Evolutionary conservation across 2,329 filamentous ascomycete species (phyloP).

Genomic region (Zymoseptoria brevis): DNA sequence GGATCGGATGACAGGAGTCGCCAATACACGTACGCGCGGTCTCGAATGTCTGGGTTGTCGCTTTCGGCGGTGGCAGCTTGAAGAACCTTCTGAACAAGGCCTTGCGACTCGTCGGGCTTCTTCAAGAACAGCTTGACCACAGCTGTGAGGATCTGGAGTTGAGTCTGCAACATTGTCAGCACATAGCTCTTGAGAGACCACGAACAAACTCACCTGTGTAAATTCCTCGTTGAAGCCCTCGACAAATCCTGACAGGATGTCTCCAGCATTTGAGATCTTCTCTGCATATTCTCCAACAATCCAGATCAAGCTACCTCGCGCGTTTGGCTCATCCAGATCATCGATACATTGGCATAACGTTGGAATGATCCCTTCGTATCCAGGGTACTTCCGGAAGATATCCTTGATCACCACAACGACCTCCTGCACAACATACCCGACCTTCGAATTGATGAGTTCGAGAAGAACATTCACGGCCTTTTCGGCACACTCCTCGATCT

Average conservation of each 20-base stretch:
- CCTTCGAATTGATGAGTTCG: conserved; percentile 92
- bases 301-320: conserved; percentile 88
- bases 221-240: conserved; percentile 95
- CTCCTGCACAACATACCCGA: conserved; percentile 98
- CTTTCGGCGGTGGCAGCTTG: conserved; percentile 89
- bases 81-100: conserved; percentile 86
- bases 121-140: conserved; percentile 97
- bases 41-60: conserved; percentile 94
- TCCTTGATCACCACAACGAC: conserved; percentile 99
- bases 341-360: conserved; percentile 95
- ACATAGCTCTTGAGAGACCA: neutral
- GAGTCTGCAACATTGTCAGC: conserved; percentile 56
- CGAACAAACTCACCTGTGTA: conserved; percentile 58
- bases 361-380: conserved; percentile 95
- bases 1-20: conserved; percentile 87
- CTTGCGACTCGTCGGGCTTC: conserved; percentile 85
- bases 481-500: conserved; percentile 90
- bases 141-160: conserved; percentile 92
- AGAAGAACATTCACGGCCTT: conserved; percentile 91
- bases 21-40: conserved; percentile 98
- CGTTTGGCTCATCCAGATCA: conserved; percentile 88
- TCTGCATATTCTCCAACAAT: conserved; percentile 98
- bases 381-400: conserved; percentile 93
- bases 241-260: conserved; percentile 84
- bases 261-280: conserved; percentile 97